Percentiles rank a stretch among this genome's conserved stretches.
Evolutionary conservation across 2,329 filamentous ascomycete species (phyloP).

Genomic region (Xylariaceae sp.): DNA sequence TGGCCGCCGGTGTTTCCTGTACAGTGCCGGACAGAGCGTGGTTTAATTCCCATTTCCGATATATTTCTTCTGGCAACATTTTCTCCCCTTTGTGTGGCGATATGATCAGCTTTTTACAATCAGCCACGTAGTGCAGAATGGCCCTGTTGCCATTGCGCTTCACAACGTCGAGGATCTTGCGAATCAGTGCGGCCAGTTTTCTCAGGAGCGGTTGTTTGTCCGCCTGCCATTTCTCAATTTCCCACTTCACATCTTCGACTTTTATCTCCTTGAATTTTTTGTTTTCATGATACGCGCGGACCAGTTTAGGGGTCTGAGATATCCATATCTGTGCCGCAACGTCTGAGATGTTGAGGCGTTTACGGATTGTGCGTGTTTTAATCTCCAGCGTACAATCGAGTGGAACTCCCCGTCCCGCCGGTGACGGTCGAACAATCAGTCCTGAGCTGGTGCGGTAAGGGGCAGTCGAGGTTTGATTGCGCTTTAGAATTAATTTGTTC

Average conservation of each 20-base stretch:
- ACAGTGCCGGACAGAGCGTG: not conserved
- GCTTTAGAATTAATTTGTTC: not conserved
- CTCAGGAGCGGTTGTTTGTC: slow-evolving; percentile 30
- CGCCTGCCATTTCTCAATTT: slow-evolving; percentile 35
- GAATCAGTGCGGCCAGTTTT: slow-evolving; percentile 32
- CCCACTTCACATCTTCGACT: slow-evolving; percentile 34
- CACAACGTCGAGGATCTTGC: slow-evolving; percentile 28
- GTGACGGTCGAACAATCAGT: slow-evolving; percentile 27
- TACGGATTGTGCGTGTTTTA: slow-evolving; percentile 38
- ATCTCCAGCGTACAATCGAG: slow-evolving; percentile 39
- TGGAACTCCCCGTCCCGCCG: slow-evolving; percentile 31
- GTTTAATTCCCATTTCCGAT: slow-evolving; percentile 1
- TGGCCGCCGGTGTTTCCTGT: not conserved
- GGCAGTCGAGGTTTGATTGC: slow-evolving; percentile 18
- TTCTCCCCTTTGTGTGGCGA: not conserved
- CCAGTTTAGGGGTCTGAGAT: slow-evolving; percentile 43
- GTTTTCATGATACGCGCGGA: too few relatives aligned
- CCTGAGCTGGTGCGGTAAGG: slow-evolving; percentile 21
- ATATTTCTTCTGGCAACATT: slow-evolving; percentile 3
- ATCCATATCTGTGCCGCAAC: slow-evolving; percentile 41
- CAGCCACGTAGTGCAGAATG: not conserved
- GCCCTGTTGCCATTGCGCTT: slow-evolving; percentile 21
- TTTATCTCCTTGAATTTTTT: too few relatives aligned
- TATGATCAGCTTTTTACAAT: slow-evolving; percentile 1
- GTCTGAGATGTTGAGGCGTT: slow-evolving; percentile 32